Evolutionary conservation across 495 filamentous ascomycete genomes (phyloP).

Genomic region (Bryoglossum gracile): DNA sequence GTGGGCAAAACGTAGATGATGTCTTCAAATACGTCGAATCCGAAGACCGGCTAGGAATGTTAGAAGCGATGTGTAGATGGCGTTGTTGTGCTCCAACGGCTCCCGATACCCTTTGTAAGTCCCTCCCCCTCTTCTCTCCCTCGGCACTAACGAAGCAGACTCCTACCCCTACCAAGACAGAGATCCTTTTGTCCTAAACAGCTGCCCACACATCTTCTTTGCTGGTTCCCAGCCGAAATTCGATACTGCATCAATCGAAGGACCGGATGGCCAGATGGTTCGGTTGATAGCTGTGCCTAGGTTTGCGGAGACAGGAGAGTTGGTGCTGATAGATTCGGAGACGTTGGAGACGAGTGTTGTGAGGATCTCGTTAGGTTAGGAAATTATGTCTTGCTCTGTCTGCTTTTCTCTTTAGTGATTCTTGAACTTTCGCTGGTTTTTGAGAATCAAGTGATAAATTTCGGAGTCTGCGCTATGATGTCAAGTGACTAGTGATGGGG

Average conservation of each 20-base stretch:
- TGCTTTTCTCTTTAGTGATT: no score
- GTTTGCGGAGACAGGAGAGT: conserved; percentile 70
- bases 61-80: conserved; percentile 91
- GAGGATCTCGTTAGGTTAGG: conserved; percentile 40
- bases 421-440: no score
- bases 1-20: conserved; percentile 91
- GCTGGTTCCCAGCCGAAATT: conserved; percentile 82
- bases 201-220: conserved; percentile 88
- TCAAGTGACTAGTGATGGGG: no score
- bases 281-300: conserved; percentile 72
- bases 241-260: conserved; percentile 60
- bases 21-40: conserved; percentile 80
- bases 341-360: conserved; percentile 70
- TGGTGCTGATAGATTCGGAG: conserved; percentile 82
- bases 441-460: no score
- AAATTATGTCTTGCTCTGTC: no score
- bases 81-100: conserved; percentile 88
- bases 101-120: conserved; percentile 90
- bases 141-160: conserved; percentile 46
- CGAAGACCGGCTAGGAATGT: conserved; percentile 70
- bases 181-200: conserved; percentile 75
- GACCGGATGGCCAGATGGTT: conserved; percentile 57
- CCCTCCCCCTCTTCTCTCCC: not conserved
- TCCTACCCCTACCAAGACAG: conserved; percentile 89
- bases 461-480: no score